These are phyloP conservation scores for Stagonosporopsis rhizophila DNA, from an alignment of 2,329 filamentous ascomycete species.

Conservation along the genomic window DNA sequence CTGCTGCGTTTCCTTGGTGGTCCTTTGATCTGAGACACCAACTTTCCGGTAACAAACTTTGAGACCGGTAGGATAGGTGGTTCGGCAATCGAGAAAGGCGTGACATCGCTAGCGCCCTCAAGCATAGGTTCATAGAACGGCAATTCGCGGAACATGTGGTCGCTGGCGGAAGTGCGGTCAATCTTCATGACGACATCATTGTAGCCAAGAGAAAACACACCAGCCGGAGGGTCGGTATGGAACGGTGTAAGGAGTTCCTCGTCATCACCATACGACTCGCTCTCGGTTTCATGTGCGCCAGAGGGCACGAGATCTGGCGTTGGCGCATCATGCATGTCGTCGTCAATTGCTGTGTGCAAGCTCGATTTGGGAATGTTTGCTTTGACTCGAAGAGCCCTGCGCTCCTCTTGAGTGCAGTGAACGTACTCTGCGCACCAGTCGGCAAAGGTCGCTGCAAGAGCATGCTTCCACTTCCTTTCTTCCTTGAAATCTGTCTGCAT, in stretches of 20 bases:
- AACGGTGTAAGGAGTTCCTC: constrained; percentile 52
- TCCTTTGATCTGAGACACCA: constrained; percentile 70
- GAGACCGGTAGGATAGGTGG: constrained; percentile 79
- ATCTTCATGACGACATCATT: constrained; percentile 84
- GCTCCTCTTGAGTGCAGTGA: constrained; percentile 67
- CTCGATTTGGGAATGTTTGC: constrained; percentile 44
- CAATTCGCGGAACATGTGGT: constrained; percentile 79
- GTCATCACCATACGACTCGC: constrained; percentile 48
- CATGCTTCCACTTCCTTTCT: constrained; percentile 91
- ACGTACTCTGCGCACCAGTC: constrained; percentile 86
- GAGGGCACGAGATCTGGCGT: constrained; percentile 51
- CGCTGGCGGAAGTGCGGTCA: constrained; percentile 74
- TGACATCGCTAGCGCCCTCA: constrained; percentile 42
- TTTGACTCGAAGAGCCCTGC: constrained; percentile 73
- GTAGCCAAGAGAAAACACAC: constrained; percentile 81
- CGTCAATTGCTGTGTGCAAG: constrained; percentile 22
- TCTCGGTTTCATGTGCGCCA: constrained; percentile 48
- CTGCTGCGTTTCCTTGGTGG: constrained; percentile 79
- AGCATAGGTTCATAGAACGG: constrained; percentile 71
- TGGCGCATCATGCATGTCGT: constrained; percentile 49
- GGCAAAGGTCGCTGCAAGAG: constrained; percentile 79
- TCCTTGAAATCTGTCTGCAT: constrained; percentile 96
- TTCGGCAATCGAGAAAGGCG: constrained; percentile 43
- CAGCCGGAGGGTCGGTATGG: constrained; percentile 67
- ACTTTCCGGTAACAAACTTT: constrained; percentile 83